Evolutionary conservation across 2,329 filamentous ascomycete species (phyloP).

Genomic region (Beauveria pseudobassiana): DNA sequence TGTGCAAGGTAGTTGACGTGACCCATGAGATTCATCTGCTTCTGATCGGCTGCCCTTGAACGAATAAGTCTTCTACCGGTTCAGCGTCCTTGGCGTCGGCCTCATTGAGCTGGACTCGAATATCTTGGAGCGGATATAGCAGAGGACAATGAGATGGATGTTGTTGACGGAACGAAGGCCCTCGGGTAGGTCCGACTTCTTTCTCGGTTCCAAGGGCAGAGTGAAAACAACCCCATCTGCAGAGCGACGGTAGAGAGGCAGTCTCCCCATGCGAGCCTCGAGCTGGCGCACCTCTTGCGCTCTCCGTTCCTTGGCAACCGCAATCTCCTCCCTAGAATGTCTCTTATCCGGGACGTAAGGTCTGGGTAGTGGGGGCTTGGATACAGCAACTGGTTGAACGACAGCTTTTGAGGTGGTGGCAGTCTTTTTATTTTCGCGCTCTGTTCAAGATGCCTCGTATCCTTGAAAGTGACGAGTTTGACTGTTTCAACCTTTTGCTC

Average conservation of each 20-base stretch:
- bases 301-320: conserved; percentile 54
- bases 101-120: conserved; percentile 58
- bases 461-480: conserved; percentile 57
- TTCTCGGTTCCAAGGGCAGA: conserved; percentile 60
- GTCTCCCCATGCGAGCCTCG: conserved; percentile 64
- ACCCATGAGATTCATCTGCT: conserved; percentile 58
- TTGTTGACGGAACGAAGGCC: conserved; percentile 55
- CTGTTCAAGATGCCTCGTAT: conserved; percentile 40
- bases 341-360: conserved; percentile 37
- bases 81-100: conserved; percentile 53
- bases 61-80: conserved; percentile 58
- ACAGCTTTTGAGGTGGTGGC: conserved; percentile 10
- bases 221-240: conserved; percentile 64
- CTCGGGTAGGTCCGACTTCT: conserved; percentile 51
- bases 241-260: conserved; percentile 60
- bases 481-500: conserved; percentile 65
- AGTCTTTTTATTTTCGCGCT: conserved; percentile 12
- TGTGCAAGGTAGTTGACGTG: conserved; percentile 69
- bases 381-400: neutral
- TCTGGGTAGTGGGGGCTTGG: conserved; percentile 15
- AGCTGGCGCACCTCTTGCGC: conserved; percentile 63
- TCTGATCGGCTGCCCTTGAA: conserved; percentile 45
- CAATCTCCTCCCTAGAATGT: conserved; percentile 53
- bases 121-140: conserved; percentile 63
- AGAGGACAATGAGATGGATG: conserved; percentile 59